A percentile compares a stretch with the other conserved stretches of the same genome.
Evolutionary conservation across 225 moss, liverwort and hornwort genomes (phyloP).

Genomic region (Straminergon stramineum): DNA sequence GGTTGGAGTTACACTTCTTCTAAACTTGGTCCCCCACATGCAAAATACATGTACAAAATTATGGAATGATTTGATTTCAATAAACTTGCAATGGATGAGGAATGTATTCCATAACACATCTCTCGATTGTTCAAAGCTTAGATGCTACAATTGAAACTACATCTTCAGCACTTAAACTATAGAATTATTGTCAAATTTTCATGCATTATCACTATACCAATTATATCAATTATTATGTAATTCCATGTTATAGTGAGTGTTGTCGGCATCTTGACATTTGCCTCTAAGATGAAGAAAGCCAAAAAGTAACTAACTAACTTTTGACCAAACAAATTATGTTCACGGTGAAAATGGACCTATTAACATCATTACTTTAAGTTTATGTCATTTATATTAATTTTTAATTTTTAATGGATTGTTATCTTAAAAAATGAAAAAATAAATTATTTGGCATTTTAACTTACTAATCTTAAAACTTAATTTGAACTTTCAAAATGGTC

Average conservation of each 20-base stretch:
- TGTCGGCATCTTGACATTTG: not conserved
- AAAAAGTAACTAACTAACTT: not conserved
- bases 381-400: no score
- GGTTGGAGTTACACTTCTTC: accelerated
- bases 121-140: not conserved
- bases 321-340: not conserved
- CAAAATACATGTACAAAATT: not conserved
- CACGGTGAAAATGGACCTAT: not conserved
- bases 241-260: not conserved
- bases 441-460: no score
- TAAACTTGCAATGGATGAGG: not conserved
- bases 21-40: no score
- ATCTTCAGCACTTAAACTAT: not conserved
- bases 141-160: not conserved
- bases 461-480: no score
- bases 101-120: not conserved
- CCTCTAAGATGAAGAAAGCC: not conserved
- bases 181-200: no score
- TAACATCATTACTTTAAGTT: no score
- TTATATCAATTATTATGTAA: no score
- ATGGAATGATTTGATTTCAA: not conserved
- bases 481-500: no score
- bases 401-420: no score
- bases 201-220: no score
- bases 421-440: no score